Percentiles rank a stretch among this genome's conserved stretches.
Evolutionary conservation across 2,329 filamentous ascomycete species (phyloP).

Genomic region (Colletotrichum limetticola): DNA sequence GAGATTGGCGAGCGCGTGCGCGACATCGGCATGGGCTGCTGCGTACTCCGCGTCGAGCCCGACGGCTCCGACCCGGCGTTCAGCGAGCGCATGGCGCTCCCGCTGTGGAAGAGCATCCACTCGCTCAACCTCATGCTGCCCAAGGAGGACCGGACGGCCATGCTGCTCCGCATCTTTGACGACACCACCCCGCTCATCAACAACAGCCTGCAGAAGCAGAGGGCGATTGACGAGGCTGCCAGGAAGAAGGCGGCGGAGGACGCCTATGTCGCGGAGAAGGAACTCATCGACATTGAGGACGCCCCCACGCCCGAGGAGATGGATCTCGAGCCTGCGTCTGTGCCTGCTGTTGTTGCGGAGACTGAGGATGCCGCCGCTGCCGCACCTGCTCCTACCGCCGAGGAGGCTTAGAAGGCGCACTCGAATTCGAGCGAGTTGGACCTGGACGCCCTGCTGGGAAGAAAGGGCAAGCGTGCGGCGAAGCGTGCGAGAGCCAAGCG

Average conservation of each 20-base stretch:
- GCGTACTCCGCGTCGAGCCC: slow-evolving; percentile 85
- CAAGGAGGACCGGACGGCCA: slow-evolving; percentile 93
- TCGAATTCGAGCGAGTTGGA: background rate
- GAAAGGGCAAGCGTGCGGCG: background rate
- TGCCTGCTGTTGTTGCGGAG: background rate
- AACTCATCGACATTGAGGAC: slow-evolving; percentile 49
- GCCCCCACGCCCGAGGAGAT: slow-evolving; percentile 47
- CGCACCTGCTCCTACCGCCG: background rate
- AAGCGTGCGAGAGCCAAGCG: background rate
- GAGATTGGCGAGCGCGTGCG: slow-evolving; percentile 89
- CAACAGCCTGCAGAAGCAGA: slow-evolving; percentile 63
- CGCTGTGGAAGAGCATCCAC: slow-evolving; percentile 92
- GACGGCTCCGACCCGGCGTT: slow-evolving; percentile 70
- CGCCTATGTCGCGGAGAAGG: slow-evolving; percentile 35
- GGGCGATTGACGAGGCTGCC: slow-evolving; percentile 45
- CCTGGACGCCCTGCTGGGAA: background rate
- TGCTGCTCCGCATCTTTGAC: slow-evolving; percentile 91
- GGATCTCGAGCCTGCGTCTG: slow-evolving; percentile 12
- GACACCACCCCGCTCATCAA: slow-evolving; percentile 88
- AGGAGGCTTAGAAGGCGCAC: background rate
- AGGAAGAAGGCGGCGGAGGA: slow-evolving; percentile 47
- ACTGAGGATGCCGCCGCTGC: background rate
- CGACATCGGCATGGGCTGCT: slow-evolving; percentile 89
- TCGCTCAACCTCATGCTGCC: slow-evolving; percentile 97
- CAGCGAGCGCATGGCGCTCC: slow-evolving; percentile 84